These are phyloP conservation scores for Oenanthe sinensis DNA, from an alignment of 129 eudicot species.

Conservation along the genomic window DNA sequence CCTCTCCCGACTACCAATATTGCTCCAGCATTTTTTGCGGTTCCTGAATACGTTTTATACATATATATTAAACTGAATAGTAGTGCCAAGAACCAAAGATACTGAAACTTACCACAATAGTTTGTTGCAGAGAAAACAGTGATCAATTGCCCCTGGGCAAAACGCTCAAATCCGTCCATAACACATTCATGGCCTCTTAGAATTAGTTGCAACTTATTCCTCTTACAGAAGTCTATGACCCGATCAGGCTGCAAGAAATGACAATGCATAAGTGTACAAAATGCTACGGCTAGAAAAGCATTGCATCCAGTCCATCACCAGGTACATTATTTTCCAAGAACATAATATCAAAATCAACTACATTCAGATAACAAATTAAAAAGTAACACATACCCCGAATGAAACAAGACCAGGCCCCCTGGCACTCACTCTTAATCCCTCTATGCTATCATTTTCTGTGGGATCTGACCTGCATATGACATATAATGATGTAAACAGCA, in stretches of 20 bases:
- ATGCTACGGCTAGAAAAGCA: no score
- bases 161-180: slow-evolving; percentile 93
- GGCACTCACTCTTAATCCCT: slow-evolving; percentile 88
- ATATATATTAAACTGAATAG: slow-evolving; percentile 13
- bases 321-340: neutral
- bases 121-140: slow-evolving; percentile 96
- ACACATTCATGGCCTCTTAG: slow-evolving; percentile 97
- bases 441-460: slow-evolving; percentile 90
- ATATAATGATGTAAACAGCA: slow-evolving; percentile 3
- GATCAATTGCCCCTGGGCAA: slow-evolving; percentile 90
- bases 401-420: slow-evolving; percentile 92
- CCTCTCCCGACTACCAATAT: slow-evolving; percentile 90
- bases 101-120: slow-evolving; percentile 65
- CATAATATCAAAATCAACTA: neutral
- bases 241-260: slow-evolving; percentile 81
- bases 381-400: slow-evolving; percentile 64
- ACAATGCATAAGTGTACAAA: neutral
- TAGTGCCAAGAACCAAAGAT: neutral
- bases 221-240: slow-evolving; percentile 83
- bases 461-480: slow-evolving; percentile 82
- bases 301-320: neutral
- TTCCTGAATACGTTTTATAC: slow-evolving; percentile 36
- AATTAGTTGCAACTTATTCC: slow-evolving; percentile 76
- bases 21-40: slow-evolving; percentile 95
- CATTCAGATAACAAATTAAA: neutral